These are phyloP conservation scores for Sclerotinia minor DNA, from an alignment of 2,329 filamentous ascomycete genomes.

Conservation along the genomic window DNA sequence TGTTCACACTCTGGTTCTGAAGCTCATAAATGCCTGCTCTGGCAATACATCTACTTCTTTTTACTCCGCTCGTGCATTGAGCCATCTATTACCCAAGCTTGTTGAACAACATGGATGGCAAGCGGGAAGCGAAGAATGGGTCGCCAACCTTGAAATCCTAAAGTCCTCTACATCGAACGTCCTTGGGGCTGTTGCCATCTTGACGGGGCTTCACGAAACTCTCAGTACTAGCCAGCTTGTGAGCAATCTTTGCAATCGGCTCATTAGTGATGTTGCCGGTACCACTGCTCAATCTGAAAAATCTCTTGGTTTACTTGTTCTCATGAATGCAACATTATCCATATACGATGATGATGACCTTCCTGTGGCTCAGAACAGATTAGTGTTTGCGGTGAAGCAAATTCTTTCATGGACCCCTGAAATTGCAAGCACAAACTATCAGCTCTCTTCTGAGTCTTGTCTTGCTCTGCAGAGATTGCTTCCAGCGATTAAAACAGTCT, in stretches of 20 bases:
- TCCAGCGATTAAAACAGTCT: slow-evolving; percentile 75
- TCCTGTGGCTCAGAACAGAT: slow-evolving; percentile 55
- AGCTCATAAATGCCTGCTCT: slow-evolving; percentile 48
- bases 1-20: slow-evolving; percentile 47
- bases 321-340: slow-evolving; percentile 54
- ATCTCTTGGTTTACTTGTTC: slow-evolving; percentile 51
- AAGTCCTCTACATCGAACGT: slow-evolving; percentile 50
- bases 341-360: slow-evolving; percentile 55
- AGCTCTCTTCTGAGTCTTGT: slow-evolving; percentile 53
- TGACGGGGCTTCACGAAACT: slow-evolving; percentile 54
- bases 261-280: slow-evolving; percentile 61
- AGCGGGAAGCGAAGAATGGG: slow-evolving; percentile 49
- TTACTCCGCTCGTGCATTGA: slow-evolving; percentile 56
- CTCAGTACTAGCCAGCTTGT: slow-evolving; percentile 49
- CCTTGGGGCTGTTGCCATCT: slow-evolving; percentile 51
- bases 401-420: slow-evolving; percentile 70
- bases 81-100: slow-evolving; percentile 51
- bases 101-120: slow-evolving; percentile 50
- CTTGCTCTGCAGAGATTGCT: slow-evolving; percentile 62
- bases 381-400: slow-evolving; percentile 76
- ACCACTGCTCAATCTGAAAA: slow-evolving; percentile 48
- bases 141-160: slow-evolving; percentile 49
- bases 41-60: slow-evolving; percentile 48
- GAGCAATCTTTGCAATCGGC: slow-evolving; percentile 57
- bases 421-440: slow-evolving; percentile 47